Evolutionary conservation across 1,284 basidiomycete species (phyloP).

Genomic region (Fomitopsis betulina): DNA sequence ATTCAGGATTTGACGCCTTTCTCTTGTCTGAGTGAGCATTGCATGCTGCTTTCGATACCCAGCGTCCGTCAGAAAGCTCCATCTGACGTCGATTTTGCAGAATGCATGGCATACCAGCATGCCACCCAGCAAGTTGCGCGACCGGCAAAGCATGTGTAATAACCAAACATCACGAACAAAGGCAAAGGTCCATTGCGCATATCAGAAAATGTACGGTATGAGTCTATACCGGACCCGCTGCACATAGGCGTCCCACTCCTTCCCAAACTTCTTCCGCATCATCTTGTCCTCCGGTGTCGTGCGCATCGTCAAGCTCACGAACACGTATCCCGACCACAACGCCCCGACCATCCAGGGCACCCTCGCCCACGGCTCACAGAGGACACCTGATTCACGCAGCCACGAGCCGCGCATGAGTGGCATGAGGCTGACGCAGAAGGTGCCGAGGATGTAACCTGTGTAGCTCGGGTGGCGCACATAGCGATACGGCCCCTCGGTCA

Average conservation of each 20-base stretch:
- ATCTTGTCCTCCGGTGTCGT: slow-evolving; percentile 9
- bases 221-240: slow-evolving; percentile 3
- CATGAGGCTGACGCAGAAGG: slow-evolving; percentile 8
- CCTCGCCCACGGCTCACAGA: background rate
- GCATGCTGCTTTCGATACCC: too few relatives aligned
- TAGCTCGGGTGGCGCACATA: slow-evolving; percentile 14
- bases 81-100: too few relatives aligned
- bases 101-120: too few relatives aligned
- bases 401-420: slow-evolving; percentile 3
- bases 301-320: slow-evolving; percentile 1
- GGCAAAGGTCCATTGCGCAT: too few relatives aligned
- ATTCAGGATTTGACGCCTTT: too few relatives aligned
- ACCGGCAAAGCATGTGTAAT: too few relatives aligned
- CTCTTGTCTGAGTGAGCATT: too few relatives aligned
- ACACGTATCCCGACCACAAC: background rate
- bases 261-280: slow-evolving; percentile 9
- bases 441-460: slow-evolving; percentile 5
- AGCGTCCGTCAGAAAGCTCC: too few relatives aligned
- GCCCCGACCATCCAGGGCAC: background rate
- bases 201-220: slow-evolving; percentile 1
- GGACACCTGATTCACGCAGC: slow-evolving; percentile 9
- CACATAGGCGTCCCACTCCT: slow-evolving; percentile 7
- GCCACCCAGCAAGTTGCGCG: too few relatives aligned
- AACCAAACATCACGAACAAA: too few relatives aligned
- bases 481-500: slow-evolving; percentile 12